Percentiles rank a stretch among this genome's conserved stretches.
Evolutionary conservation across 1,284 basidiomycete genomes (phyloP).

Genomic region (Ceratobasidium sp.): DNA sequence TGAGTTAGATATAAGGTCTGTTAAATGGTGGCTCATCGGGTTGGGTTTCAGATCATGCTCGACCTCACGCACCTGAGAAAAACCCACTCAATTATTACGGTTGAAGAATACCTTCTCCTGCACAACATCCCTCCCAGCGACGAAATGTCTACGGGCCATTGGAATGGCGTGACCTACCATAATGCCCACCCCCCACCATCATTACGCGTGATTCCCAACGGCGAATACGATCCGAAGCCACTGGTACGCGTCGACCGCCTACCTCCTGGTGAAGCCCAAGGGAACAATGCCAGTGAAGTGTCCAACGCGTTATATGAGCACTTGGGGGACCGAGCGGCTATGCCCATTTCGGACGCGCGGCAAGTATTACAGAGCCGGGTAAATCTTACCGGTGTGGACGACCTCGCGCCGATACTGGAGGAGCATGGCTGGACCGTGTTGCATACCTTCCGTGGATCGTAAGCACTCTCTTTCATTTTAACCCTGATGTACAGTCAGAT

Average conservation of each 20-base stretch:
- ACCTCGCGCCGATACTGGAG: slow-evolving; percentile 55
- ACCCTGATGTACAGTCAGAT: background rate
- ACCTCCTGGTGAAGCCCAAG: background rate
- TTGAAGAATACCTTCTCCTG: slow-evolving; percentile 47
- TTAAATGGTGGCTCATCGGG: background rate
- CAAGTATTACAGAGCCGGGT: slow-evolving; percentile 47
- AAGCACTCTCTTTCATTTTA: slow-evolving; percentile 48
- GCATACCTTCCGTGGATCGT: slow-evolving; percentile 58
- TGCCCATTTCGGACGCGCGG: slow-evolving; percentile 48
- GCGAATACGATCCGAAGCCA: slow-evolving; percentile 57
- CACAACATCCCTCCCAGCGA: slow-evolving; percentile 33
- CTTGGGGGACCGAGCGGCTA: slow-evolving; percentile 47
- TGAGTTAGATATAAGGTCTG: background rate
- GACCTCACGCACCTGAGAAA: slow-evolving; percentile 47
- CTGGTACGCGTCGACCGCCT: slow-evolving; percentile 57
- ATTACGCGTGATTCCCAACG: slow-evolving; percentile 25
- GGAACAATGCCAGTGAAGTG: slow-evolving; percentile 53
- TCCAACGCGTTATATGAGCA: slow-evolving; percentile 22
- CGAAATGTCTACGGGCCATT: slow-evolving; percentile 31
- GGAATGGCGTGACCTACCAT: slow-evolving; percentile 22
- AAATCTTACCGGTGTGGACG: slow-evolving; percentile 51
- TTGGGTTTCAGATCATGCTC: slow-evolving; percentile 44
- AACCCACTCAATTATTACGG: slow-evolving; percentile 46
- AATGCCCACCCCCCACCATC: background rate
- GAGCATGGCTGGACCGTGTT: slow-evolving; percentile 58